phyloP scores from a whole-genome alignment of 2,329 filamentous ascomycete species.

The Sporothrix euskadiensis region DNA sequence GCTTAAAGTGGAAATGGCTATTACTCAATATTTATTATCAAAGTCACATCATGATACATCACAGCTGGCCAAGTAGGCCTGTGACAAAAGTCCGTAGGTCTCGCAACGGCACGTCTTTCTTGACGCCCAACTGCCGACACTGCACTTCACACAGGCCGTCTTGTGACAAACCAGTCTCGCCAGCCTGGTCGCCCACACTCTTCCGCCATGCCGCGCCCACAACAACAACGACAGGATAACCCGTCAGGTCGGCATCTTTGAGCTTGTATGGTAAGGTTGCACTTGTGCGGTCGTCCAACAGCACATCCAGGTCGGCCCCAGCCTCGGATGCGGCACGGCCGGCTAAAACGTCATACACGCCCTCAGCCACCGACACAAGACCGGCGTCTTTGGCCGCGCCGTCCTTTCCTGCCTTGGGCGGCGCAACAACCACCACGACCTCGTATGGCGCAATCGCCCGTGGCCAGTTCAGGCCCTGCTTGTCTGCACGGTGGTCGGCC shows the following conservation, averaged over 20 bases:
- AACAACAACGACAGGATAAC: constrained; percentile 81
- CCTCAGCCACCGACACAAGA: constrained; percentile 51
- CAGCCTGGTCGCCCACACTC: constrained; percentile 54
- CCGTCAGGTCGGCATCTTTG: constrained; percentile 83
- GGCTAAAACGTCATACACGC: constrained; percentile 64
- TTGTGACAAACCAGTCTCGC: constrained; percentile 44
- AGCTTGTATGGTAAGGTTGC: constrained; percentile 76
- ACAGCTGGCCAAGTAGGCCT: constrained; percentile 54
- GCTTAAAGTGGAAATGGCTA: neutral
- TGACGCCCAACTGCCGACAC: constrained; percentile 66
- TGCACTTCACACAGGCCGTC: constrained; percentile 67
- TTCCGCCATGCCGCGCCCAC: constrained; percentile 68
- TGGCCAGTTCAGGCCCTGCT: constrained; percentile 83
- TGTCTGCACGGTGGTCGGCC: constrained; percentile 71
- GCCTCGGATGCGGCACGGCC: neutral
- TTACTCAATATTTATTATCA: neutral
- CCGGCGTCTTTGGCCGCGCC: neutral
- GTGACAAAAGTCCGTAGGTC: constrained; percentile 51
- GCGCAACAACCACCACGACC: constrained; percentile 62
- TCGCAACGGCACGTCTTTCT: constrained; percentile 57
- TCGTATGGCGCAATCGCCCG: constrained; percentile 82
- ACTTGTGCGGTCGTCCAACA: constrained; percentile 75
- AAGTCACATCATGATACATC: neutral
- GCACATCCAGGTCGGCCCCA: constrained; percentile 56
- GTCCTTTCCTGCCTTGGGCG: neutral